Base-by-base conservation (phyloP, 805 yeast species). In the Candida yuanshanica region DNA sequence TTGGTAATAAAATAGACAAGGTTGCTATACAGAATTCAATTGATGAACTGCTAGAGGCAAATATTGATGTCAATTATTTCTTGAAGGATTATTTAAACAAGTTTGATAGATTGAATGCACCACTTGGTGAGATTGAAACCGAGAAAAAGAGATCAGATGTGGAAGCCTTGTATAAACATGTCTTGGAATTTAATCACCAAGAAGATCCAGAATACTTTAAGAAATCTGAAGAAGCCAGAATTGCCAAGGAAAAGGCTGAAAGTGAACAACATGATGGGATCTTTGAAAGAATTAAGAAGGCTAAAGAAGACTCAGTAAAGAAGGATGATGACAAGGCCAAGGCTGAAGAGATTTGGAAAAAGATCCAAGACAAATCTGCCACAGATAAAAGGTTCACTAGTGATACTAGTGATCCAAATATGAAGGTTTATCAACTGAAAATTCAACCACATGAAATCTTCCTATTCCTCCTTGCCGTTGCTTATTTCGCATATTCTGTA, bases 381-480 rank as follows among this genome's bases (percentile, higher is more conserved):
- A 32, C 48, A 9, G 36, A 39, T 11, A 53, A 54, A 33, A 46
- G 58, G 32, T 51, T 54, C 17, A 41, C 46, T 16, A 52, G 55
- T 42, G 52, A 55, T 37, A 47, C 47, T 13, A 43, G 50, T 34
- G 62, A 59, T 38, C 68, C 68, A 17, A 61, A 58, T 36, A 54
- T 55, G 43, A 56, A 43, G 25, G 47, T 58, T 4, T 52, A 60
- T 25, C 56, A 59, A 6, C 51, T 64, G 16, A 63, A 62, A 23
- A 44, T 63, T 7, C 64, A 62, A 22, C 53, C 66, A 11, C 46
- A 65, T 33, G 68, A 65, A 45, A 44, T 67, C 14, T 56, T 64
- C 4, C 39, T 65, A 16, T 51, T 62, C 33, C 47, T 62, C 16
- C 45, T 60, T n/a, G 49, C 65, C 2, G 45, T 63, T 8, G 48